These are phyloP conservation scores for Podila horticola DNA, from an alignment of 192 early-diverging fungal genomes.

Conservation along the genomic window DNA sequence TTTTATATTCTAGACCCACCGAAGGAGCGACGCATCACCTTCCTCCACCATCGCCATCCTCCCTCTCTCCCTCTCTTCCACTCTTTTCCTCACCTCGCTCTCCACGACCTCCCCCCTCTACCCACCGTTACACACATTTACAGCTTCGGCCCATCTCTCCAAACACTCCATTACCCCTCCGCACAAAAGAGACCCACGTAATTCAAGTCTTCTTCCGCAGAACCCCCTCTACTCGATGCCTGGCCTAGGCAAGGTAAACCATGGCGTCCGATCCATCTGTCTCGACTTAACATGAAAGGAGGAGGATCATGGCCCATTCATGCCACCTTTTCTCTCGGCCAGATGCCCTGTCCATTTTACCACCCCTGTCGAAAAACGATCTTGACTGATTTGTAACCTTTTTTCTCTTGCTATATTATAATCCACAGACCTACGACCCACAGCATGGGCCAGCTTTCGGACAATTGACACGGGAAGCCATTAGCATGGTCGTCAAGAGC, in stretches of 20 bases:
- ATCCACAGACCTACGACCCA: constrained; percentile 41
- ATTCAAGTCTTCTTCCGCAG: constrained; percentile 4
- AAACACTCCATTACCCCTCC: not conserved
- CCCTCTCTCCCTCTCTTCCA: not conserved
- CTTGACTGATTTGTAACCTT: not conserved
- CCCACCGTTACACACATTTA: not conserved
- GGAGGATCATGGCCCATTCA: no score
- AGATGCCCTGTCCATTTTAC: no score
- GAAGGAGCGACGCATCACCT: not conserved
- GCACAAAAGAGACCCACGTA: no score
- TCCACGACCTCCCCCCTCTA: not conserved
- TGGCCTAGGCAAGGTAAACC: constrained; percentile 2
- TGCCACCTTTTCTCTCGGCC: no score
- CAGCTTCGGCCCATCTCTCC: not conserved
- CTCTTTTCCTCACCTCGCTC: not conserved
- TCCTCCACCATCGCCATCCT: not conserved
- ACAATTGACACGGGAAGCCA: constrained; percentile 61
- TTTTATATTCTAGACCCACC: no score
- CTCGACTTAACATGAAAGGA: not conserved
- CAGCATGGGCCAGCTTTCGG: constrained; percentile 57
- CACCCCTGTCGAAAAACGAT: not conserved
- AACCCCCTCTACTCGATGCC: not conserved
- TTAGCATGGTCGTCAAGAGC: constrained; percentile 56
- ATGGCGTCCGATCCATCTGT: not conserved
- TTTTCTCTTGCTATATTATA: not conserved